Evolutionary conservation across 1,139 yeast genomes (phyloP).

Genomic region (Saccharomycopsis phalli): DNA sequence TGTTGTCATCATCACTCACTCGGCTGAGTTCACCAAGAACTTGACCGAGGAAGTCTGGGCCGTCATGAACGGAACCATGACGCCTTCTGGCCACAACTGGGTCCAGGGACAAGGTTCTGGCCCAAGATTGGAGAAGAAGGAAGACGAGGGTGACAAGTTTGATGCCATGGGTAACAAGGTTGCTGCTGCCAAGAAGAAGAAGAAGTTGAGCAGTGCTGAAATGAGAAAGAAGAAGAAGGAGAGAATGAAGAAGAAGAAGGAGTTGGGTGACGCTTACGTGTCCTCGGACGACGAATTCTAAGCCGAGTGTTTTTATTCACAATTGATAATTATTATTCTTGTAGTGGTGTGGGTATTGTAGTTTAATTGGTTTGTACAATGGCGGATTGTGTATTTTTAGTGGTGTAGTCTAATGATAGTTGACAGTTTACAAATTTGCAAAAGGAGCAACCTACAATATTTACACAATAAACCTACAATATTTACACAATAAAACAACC

Average conservation of each 20-base stretch:
- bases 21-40: constrained; percentile 99
- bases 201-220: constrained; percentile 97
- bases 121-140: constrained; percentile 97
- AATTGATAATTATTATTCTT: no score
- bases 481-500: no score
- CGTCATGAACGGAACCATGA: constrained; percentile 94
- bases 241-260: constrained; percentile 99
- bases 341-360: no score
- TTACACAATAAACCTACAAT: no score
- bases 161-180: constrained; percentile 99
- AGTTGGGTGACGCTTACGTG: constrained; percentile 97
- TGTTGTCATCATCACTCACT: constrained; percentile 98
- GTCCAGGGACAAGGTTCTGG: constrained; percentile 99
- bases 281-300: constrained; percentile 81
- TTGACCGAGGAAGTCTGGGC: constrained; percentile 99
- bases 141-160: constrained; percentile 94
- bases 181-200: constrained; percentile 91
- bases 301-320: no score
- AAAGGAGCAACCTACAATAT: no score
- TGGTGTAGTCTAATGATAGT: no score
- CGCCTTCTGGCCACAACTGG: constrained; percentile 99
- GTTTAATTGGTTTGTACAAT: no score
- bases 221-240: constrained; percentile 99
- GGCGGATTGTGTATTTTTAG: no score
- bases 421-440: no score